Conservation (phyloP, 331 rosid species). For the Acacia pycnantha region DNA sequence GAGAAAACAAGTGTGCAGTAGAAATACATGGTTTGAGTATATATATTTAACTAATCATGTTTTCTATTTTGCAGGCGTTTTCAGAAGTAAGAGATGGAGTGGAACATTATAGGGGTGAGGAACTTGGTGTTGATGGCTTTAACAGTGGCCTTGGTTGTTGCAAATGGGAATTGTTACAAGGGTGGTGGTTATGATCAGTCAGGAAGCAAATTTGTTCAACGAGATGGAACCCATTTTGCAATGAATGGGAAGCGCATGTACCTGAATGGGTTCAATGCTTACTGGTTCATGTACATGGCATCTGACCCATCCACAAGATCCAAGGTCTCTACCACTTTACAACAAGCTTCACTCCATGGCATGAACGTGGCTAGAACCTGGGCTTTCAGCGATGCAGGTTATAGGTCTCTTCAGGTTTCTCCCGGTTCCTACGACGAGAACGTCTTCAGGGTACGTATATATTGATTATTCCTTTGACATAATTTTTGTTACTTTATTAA, state of each 20-base stretch:
- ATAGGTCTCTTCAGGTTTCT: conserved; percentile 45
- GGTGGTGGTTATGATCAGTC: not conserved
- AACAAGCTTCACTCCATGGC: conserved; percentile 49
- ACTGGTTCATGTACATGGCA: conserved; percentile 56
- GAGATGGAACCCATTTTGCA: conserved; percentile 37
- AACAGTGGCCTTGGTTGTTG: conserved; percentile 9
- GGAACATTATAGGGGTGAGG: not conserved
- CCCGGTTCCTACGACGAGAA: conserved; percentile 47
- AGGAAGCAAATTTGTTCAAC: not conserved
- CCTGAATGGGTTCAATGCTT: conserved; percentile 58
- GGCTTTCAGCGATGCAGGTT: conserved; percentile 58
- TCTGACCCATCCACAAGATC: conserved; percentile 38
- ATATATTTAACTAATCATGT: not conserved
- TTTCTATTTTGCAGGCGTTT: not conserved
- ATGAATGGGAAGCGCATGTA: conserved; percentile 32
- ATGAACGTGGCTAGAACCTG: conserved; percentile 54
- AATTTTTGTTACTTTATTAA: not conserved
- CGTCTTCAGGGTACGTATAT: conserved; percentile 43
- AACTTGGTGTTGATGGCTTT: not conserved
- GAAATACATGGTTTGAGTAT: not conserved
- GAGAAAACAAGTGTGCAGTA: not conserved
- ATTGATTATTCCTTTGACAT: not conserved
- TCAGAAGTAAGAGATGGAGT: not conserved
- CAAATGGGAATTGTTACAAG: conserved; percentile 23
- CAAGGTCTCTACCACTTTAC: conserved; percentile 42